Evolutionary conservation across 192 early-diverging fungal genomes (phyloP).

Genomic region (Backusella morwellensis): DNA sequence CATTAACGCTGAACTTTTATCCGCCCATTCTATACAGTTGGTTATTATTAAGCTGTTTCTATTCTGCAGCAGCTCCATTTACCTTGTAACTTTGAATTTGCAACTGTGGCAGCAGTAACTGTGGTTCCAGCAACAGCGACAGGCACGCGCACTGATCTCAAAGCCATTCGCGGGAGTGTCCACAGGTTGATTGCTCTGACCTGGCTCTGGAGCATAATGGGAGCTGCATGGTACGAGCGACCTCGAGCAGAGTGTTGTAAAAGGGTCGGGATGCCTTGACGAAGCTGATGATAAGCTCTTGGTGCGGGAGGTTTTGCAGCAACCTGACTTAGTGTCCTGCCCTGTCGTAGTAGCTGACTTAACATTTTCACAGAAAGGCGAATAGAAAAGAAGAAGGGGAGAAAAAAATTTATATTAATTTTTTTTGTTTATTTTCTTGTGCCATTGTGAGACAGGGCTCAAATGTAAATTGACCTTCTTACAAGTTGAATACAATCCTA

Average conservation of each 20-base stretch:
- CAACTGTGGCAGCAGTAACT: slow-evolving; percentile 57
- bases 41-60: neutral
- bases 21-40: slow-evolving; percentile 29
- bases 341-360: slow-evolving; percentile 3
- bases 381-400: neutral
- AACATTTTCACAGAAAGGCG: neutral
- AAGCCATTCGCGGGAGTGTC: slow-evolving; percentile 39
- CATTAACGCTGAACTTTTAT: slow-evolving; percentile 37
- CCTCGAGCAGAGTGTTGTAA: slow-evolving; percentile 4
- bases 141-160: slow-evolving; percentile 55
- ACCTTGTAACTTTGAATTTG: slow-evolving; percentile 62
- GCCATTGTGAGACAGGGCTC: neutral
- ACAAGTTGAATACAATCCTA: neutral
- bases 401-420: neutral
- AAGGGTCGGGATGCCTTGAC: neutral
- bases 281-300: slow-evolving; percentile 8
- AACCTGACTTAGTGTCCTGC: neutral
- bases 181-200: slow-evolving; percentile 26
- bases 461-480: neutral
- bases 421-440: neutral
- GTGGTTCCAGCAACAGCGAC: slow-evolving; percentile 55
- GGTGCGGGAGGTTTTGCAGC: neutral
- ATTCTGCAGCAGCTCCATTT: neutral
- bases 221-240: slow-evolving; percentile 16
- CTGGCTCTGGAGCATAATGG: slow-evolving; percentile 5